Conservation (phyloP, 257 asterid species). For the Solanum stenotomum region DNA sequence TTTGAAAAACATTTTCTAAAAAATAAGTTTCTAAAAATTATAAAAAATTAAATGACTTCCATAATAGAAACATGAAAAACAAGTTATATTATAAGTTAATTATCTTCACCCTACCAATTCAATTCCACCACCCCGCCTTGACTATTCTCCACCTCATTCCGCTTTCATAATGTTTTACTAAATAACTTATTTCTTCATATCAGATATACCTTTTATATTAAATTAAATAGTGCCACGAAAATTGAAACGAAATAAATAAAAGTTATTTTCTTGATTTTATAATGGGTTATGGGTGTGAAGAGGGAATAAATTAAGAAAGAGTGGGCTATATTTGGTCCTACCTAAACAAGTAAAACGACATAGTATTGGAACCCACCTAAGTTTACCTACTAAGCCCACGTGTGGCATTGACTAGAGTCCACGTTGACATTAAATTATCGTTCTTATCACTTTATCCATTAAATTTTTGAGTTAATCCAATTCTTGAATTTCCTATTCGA, state of each 20-base stretch:
- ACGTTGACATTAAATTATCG: not conserved
- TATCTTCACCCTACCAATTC: not conserved
- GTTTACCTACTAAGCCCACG: constrained; percentile 7
- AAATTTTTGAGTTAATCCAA: not conserved
- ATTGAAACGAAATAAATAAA: too few species aligned
- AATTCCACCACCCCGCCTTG: not conserved
- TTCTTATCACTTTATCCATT: not conserved
- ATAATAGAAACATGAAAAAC: not conserved
- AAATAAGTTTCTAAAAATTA: not conserved
- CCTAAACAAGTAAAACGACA: not conserved
- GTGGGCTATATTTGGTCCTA: not conserved
- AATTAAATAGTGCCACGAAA: not conserved
- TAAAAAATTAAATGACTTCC: not conserved
- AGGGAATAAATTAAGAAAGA: not conserved
- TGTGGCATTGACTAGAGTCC: not conserved
- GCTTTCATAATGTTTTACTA: fast-evolving
- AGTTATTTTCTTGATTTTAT: not conserved
- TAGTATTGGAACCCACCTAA: not conserved
- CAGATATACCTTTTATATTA: not conserved
- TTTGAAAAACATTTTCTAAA: not conserved
- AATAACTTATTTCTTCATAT: too few species aligned
- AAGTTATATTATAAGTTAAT: too few species aligned
- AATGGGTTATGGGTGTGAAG: not conserved
- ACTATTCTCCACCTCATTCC: not conserved
- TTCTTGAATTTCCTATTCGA: not conserved